These are phyloP conservation scores for Limnanthes douglasii DNA, from an alignment of 345 rosid genomes.

Conservation along the genomic window DNA sequence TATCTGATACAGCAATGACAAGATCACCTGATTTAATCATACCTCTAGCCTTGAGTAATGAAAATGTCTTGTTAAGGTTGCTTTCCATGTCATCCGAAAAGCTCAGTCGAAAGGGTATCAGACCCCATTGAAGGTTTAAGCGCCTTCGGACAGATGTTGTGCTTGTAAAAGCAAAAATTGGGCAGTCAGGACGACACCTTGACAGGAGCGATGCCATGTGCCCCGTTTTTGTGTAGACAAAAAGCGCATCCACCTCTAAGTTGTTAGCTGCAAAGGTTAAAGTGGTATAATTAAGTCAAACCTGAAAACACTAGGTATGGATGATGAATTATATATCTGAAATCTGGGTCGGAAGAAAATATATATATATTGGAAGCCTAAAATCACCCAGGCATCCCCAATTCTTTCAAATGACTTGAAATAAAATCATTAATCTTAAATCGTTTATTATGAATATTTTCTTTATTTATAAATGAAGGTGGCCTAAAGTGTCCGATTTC, in stretches of 20 bases:
- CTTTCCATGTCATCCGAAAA: slow-evolving; percentile 91
- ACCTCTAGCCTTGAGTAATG: slow-evolving; percentile 88
- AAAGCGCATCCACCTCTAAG: slow-evolving; percentile 80
- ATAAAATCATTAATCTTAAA: too few species aligned
- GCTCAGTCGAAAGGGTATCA: slow-evolving; percentile 91
- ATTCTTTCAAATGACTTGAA: too few species aligned
- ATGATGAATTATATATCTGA: background rate
- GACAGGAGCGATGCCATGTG: slow-evolving; percentile 95
- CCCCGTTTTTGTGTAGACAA: slow-evolving; percentile 83
- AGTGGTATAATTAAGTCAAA: too few species aligned
- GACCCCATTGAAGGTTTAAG: slow-evolving; percentile 93
- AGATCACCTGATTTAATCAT: slow-evolving; percentile 97
- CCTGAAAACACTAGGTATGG: slow-evolving; percentile 2
- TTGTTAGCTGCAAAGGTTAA: slow-evolving; percentile 61
- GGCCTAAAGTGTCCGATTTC: too few species aligned
- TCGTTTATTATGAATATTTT: too few species aligned
- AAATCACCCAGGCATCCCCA: too few species aligned
- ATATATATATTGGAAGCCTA: too few species aligned
- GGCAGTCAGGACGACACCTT: slow-evolving; percentile 95
- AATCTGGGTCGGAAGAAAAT: too few species aligned
- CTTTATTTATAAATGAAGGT: too few species aligned
- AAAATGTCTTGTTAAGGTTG: slow-evolving; percentile 83
- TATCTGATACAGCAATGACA: slow-evolving; percentile 88
- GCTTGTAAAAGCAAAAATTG: slow-evolving; percentile 86
- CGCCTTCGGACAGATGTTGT: slow-evolving; percentile 72